Percentiles rank a stretch among this genome's conserved stretches.
These are phyloP conservation scores for Monosporozyma aquatica DNA, from an alignment of 805 yeast genomes.

Conservation along the genomic window DNA sequence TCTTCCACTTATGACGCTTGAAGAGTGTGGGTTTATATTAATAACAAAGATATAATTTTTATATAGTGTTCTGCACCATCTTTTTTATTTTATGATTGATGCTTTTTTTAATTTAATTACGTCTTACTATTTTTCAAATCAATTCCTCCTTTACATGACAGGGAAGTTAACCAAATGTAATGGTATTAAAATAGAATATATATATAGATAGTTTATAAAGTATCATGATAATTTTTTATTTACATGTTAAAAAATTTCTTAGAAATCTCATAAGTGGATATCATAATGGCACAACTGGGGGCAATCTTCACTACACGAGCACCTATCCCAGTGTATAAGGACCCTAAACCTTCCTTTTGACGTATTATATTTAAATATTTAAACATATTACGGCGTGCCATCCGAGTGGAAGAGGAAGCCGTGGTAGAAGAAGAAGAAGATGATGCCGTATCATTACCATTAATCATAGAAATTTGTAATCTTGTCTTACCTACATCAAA, in stretches of 20 bases:
- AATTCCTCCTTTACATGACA: too few species aligned
- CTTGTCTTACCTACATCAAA: slow-evolving; percentile 97
- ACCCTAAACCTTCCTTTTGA: slow-evolving; percentile 64
- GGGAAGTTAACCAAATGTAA: too few species aligned
- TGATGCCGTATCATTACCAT: slow-evolving; percentile 9
- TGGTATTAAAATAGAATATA: too few species aligned
- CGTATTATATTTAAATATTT: slow-evolving; percentile 54
- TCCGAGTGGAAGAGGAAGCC: too few species aligned
- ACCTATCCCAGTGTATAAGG: slow-evolving; percentile 77
- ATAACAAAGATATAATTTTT: too few species aligned
- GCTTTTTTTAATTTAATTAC: neutral
- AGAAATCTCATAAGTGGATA: slow-evolving; percentile 85
- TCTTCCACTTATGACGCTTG: slow-evolving; percentile 92
- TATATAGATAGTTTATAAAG: too few species aligned
- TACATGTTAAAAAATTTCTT: slow-evolving; percentile 36
- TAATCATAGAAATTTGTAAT: slow-evolving; percentile 50
- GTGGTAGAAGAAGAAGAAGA: too few species aligned
- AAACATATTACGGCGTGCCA: slow-evolving; percentile 45
- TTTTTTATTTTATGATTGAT: too few species aligned
- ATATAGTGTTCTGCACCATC: too few species aligned
- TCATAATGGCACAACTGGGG: slow-evolving; percentile 98
- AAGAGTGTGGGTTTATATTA: neutral
- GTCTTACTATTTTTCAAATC: neutral
- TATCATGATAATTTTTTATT: neutral
- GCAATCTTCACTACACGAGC: slow-evolving; percentile 89